phyloP scores from a whole-genome alignment of 2,329 filamentous ascomycete genomes.

The Albophoma yamanashiensis region DNA sequence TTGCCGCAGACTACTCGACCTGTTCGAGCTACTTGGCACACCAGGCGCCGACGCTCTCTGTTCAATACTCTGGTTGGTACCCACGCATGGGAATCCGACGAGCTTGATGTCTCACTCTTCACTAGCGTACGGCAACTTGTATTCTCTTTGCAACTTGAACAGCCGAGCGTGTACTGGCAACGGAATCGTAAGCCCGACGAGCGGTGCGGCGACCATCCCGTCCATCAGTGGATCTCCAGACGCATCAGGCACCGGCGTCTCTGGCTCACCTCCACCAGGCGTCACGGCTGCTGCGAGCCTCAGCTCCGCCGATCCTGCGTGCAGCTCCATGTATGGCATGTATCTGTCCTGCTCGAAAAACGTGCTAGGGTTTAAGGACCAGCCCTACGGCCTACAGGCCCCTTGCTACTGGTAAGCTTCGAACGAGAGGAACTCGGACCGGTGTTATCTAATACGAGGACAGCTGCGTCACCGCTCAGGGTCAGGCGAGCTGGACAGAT shows the following conservation, averaged over 20 bases:
- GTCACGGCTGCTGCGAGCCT: neutral
- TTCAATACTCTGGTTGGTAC: conserved; percentile 14
- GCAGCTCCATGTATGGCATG: conserved; percentile 14
- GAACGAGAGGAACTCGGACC: too few relatives aligned
- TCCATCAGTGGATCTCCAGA: conserved; percentile 5
- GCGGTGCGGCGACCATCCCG: neutral
- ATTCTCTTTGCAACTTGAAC: conserved; percentile 10
- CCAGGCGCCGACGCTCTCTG: conserved; percentile 10
- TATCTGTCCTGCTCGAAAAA: conserved; percentile 14
- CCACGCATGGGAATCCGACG: neutral
- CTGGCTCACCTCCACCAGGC: neutral
- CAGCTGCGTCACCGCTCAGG: conserved; percentile 12
- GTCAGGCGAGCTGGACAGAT: conserved; percentile 16
- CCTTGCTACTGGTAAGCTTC: conserved; percentile 20
- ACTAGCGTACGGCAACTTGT: conserved; percentile 15
- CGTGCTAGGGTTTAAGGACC: conserved; percentile 13
- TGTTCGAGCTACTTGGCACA: conserved; percentile 17
- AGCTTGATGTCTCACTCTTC: neutral
- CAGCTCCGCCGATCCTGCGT: conserved; percentile 11
- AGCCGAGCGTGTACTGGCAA: neutral
- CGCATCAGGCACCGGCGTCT: conserved; percentile 4
- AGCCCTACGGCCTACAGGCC: conserved; percentile 16
- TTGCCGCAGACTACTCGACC: conserved; percentile 15
- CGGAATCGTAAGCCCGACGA: neutral
- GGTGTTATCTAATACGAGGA: neutral